Conservation (phyloP, 1,139 yeast species). For the Kodamaea suecica region DNA sequence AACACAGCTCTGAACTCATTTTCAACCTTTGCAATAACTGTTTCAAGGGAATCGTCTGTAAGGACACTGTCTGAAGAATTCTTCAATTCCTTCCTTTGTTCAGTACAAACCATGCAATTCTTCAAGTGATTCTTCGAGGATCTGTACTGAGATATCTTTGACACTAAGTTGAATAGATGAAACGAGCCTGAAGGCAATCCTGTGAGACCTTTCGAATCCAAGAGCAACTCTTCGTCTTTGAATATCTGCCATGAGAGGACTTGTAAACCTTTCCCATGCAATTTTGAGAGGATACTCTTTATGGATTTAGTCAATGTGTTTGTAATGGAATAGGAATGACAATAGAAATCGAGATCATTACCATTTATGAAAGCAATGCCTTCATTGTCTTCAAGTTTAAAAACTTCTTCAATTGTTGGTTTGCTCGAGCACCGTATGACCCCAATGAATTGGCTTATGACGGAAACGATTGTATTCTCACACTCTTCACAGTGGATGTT, state of each 20-base stretch:
- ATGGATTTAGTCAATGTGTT: slow-evolving; percentile 13
- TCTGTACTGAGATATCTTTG: too few species aligned
- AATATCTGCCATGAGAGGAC: slow-evolving; percentile 33
- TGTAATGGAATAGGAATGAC: too few species aligned
- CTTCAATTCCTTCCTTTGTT: slow-evolving; percentile 8
- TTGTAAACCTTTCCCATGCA: slow-evolving; percentile 30
- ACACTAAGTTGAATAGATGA: too few species aligned
- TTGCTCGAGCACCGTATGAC: slow-evolving; percentile 15
- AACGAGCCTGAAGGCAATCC: too few species aligned
- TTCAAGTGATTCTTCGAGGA: slow-evolving; percentile 27
- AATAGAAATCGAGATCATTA: slow-evolving; percentile 24
- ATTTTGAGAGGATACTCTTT: slow-evolving; percentile 23
- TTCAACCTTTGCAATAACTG: slow-evolving; percentile 27
- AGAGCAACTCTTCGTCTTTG: slow-evolving; percentile 17
- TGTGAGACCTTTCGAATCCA: slow-evolving; percentile 13
- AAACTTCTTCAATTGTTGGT: slow-evolving; percentile 22
- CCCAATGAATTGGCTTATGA: slow-evolving; percentile 17
- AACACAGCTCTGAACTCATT: slow-evolving; percentile 49
- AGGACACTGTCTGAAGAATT: neutral
- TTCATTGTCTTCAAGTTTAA: slow-evolving; percentile 3
- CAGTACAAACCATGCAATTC: slow-evolving; percentile 32
- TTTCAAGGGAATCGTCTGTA: slow-evolving; percentile 16
- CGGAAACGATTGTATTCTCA: slow-evolving; percentile 32
- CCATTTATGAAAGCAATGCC: slow-evolving; percentile 16
- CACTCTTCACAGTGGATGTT: slow-evolving; percentile 56